Conservation (phyloP, 768 basidiomycete species). For the Cystobasidiopsis lactophilus region DNA sequence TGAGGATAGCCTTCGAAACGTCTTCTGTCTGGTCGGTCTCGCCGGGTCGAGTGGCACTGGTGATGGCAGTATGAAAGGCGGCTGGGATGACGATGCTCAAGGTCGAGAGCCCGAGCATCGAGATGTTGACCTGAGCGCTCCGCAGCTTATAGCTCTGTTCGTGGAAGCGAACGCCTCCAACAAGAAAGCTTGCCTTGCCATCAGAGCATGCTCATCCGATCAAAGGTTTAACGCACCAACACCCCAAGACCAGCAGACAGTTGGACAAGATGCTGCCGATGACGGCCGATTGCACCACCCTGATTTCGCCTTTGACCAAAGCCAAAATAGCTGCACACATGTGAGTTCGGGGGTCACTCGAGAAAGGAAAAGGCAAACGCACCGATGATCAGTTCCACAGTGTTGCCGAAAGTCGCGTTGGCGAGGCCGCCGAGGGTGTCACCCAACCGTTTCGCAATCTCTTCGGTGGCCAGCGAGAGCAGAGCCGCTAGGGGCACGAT, state of each 20-base stretch:
- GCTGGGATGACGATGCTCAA: constrained; percentile 26
- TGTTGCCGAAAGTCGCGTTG: constrained; percentile 40
- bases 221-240: constrained; percentile 19
- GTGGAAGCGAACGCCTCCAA: constrained; percentile 13
- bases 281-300: constrained; percentile 57
- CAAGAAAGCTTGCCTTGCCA: constrained; percentile 4
- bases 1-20: constrained; percentile 14
- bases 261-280: constrained; percentile 67
- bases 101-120: constrained; percentile 16
- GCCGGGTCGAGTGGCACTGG: constrained; percentile 5
- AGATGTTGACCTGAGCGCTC: constrained; percentile 18
- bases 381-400: constrained; percentile 19
- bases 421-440: constrained; percentile 29
- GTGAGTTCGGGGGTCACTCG: neutral
- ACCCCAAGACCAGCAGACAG: constrained; percentile 60
- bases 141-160: constrained; percentile 18
- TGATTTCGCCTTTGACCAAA: constrained; percentile 47
- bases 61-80: constrained; percentile 47
- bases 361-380: too few species aligned
- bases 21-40: constrained; percentile 1
- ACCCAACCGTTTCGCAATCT: constrained; percentile 57
- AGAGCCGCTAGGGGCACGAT: constrained; percentile 12
- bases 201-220: neutral
- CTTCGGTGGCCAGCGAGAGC: constrained; percentile 49
- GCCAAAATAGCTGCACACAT: constrained; percentile 60